Percentiles rank a stretch among this genome's conserved stretches.
phyloP scores from a whole-genome alignment of 495 filamentous ascomycete species.

The Podospora tetraspora region DNA sequence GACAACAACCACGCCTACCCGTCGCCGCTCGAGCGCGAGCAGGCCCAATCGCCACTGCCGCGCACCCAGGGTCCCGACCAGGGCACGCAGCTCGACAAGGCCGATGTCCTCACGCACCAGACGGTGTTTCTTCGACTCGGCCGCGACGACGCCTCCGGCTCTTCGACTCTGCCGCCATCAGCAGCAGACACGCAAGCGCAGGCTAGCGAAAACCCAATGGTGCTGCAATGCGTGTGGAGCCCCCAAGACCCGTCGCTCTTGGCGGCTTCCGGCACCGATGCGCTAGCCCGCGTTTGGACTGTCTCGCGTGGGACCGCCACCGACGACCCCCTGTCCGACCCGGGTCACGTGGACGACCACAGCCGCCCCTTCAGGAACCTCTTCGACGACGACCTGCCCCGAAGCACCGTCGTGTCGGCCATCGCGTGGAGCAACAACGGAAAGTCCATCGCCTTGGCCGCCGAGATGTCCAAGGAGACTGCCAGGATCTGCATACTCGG shows the following conservation, averaged over 20 bases:
- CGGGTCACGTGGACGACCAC: conserved; percentile 40
- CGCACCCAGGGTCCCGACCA: conserved; percentile 61
- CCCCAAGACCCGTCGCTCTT: conserved; percentile 68
- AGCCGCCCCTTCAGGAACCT: conserved; percentile 35
- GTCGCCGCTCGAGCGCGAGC: conserved; percentile 51
- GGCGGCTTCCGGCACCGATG: conserved; percentile 66
- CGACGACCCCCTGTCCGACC: conserved; percentile 29
- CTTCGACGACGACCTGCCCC: conserved; percentile 42
- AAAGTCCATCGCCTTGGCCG: conserved; percentile 61
- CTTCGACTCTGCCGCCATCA: conserved; percentile 12
- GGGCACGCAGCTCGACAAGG: conserved; percentile 68
- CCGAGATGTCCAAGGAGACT: conserved; percentile 51
- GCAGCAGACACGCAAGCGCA: conserved; percentile 24
- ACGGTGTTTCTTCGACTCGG: conserved; percentile 60
- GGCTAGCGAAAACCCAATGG: conserved; percentile 45
- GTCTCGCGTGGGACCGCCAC: conserved; percentile 51
- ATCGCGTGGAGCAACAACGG: conserved; percentile 71
- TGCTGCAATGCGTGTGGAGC: conserved; percentile 72
- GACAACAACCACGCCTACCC: conserved; percentile 52
- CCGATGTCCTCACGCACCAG: conserved; percentile 55
- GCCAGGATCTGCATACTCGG: conserved; percentile 66
- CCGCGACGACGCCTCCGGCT: conserved; percentile 49
- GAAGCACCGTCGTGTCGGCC: conserved; percentile 49
- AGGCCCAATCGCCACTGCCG: conserved; percentile 50
- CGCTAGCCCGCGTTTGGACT: conserved; percentile 76